Evolutionary conservation across 1,284 basidiomycete species (phyloP), one percentile per base, ranked within the genome.

Genomic region (Boletus semigastroideus): DNA sequence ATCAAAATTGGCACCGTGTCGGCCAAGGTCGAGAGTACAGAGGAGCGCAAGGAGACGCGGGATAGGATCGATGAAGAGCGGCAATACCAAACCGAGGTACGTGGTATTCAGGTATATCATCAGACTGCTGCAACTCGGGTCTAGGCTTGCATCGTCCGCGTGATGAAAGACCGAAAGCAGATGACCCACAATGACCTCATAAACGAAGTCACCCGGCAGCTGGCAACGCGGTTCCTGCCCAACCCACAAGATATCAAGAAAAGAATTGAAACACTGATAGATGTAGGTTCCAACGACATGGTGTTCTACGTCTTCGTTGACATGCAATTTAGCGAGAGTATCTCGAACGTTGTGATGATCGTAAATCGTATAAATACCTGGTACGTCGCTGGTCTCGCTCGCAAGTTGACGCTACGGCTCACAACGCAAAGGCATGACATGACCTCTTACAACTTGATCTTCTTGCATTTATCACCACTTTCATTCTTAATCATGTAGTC

Each of bases 161-260:
- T 98, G 36, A 99, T 99, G 97, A 99, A 99, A 75, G 88, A 94
- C 66, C 77, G 95, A 55, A 98, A 98, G 70, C 82, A 82, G 51
- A 86, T 98, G 83, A 73, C 77, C 7, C 94, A 98, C 67, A 92
- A 87, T 56, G 94, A 96, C 54, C 79, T 99, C 16, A 80, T 98
- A 51, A 89, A 89, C 60, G 95, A 99, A 71, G 93, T 94, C 25
- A 92, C 92, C 36, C 81, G 84, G 16, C 96, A 98, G 65, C 74
- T 99, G 2, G 76, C 87, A 13, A 76, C 75, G 53, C 83, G 97
- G 4, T 99, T 99, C 78, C 82, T 83, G 49, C 96, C 97, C 0
- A 86, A 89, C 58, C 87, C 94, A 39, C 69, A 84, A 33, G 78
- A 83, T 56, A 94, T 99, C 74, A 99, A 99, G 79, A 94, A 92